Conservation (phyloP, 768 basidiomycete genomes). For the Megacollybia marginata region DNA sequence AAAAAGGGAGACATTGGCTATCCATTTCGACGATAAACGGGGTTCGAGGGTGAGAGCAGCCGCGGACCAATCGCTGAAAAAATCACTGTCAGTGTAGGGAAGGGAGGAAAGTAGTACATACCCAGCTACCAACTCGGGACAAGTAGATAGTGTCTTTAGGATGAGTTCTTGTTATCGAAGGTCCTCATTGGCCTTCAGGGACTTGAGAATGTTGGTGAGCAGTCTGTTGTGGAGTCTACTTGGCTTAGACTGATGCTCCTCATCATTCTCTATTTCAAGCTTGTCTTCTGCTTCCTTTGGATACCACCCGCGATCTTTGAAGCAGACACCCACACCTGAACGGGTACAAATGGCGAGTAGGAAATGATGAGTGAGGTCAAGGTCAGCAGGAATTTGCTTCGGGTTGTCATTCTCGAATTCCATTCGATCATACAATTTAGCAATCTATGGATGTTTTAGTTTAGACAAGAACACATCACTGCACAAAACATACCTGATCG, state of each 20-base stretch:
- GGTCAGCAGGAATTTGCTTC: constrained; percentile 63
- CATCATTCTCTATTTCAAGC: constrained; percentile 29
- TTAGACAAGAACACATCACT: neutral
- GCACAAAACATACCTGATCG: constrained; percentile 42
- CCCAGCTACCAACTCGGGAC: constrained; percentile 83
- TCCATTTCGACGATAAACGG: constrained; percentile 84
- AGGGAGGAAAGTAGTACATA: constrained; percentile 22
- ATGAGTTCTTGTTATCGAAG: constrained; percentile 78
- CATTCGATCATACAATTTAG: constrained; percentile 67
- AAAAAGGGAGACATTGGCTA: constrained; percentile 80
- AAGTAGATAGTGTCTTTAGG: constrained; percentile 68
- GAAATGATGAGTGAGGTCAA: constrained; percentile 84
- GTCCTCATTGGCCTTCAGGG: constrained; percentile 85
- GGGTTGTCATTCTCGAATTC: constrained; percentile 37
- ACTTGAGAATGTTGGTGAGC: constrained; percentile 64
- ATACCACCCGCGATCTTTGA: constrained; percentile 89
- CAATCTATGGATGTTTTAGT: constrained; percentile 47
- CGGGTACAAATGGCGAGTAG: constrained; percentile 75
- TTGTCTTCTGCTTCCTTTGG: constrained; percentile 52
- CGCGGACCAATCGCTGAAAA: constrained; percentile 63
- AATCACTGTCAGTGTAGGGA: neutral
- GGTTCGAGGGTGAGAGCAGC: constrained; percentile 74
- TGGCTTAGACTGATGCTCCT: constrained; percentile 22
- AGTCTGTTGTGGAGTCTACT: constrained; percentile 77
- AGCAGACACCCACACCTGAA: constrained; percentile 81